Conservation (phyloP, 768 basidiomycete species). For the Leucosporidium creatinivorum region DNA sequence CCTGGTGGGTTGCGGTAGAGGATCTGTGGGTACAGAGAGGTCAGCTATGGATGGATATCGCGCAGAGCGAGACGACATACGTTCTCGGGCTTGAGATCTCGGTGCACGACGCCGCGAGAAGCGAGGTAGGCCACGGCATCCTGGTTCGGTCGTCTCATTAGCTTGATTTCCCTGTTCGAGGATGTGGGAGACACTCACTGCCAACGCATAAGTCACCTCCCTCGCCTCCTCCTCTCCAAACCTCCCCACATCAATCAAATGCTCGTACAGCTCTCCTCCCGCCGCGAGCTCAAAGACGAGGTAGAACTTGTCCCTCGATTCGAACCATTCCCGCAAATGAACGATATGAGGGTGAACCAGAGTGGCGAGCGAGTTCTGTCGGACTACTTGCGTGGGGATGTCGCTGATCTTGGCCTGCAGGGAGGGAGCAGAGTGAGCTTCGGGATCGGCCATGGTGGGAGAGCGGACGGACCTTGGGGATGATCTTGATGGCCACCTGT, state of each 20-base stretch:
- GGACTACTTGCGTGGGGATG: slow-evolving; percentile 3
- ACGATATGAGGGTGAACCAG: slow-evolving; percentile 22
- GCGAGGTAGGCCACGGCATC: slow-evolving; percentile 91
- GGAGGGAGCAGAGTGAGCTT: slow-evolving; percentile 1
- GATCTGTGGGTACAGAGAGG: neutral
- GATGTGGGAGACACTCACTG: neutral
- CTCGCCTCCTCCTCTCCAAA: slow-evolving; percentile 27
- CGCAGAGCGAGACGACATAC: slow-evolving; percentile 47
- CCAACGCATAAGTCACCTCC: slow-evolving; percentile 24
- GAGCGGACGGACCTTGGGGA: slow-evolving; percentile 8
- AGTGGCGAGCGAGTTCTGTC: slow-evolving; percentile 21
- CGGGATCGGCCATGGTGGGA: slow-evolving; percentile 6
- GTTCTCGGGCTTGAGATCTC: slow-evolving; percentile 51
- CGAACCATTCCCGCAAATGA: slow-evolving; percentile 25
- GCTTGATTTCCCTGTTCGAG: neutral
- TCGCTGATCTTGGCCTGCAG: neutral
- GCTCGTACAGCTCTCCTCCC: slow-evolving; percentile 94
- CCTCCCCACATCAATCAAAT: slow-evolving; percentile 58
- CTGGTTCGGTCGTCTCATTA: slow-evolving; percentile 47
- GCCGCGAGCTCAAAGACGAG: slow-evolving; percentile 96
- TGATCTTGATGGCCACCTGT: slow-evolving; percentile 32
- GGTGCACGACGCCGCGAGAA: slow-evolving; percentile 75
- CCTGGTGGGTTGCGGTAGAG: slow-evolving; percentile 32
- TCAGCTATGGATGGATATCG: neutral
- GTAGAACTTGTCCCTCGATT: slow-evolving; percentile 46